A percentile compares a stretch with the other conserved stretches of the same genome.
Evolutionary conservation across 2,329 filamentous ascomycete species (phyloP).

Genomic region (Aaosphaeria pasadenensis): DNA sequence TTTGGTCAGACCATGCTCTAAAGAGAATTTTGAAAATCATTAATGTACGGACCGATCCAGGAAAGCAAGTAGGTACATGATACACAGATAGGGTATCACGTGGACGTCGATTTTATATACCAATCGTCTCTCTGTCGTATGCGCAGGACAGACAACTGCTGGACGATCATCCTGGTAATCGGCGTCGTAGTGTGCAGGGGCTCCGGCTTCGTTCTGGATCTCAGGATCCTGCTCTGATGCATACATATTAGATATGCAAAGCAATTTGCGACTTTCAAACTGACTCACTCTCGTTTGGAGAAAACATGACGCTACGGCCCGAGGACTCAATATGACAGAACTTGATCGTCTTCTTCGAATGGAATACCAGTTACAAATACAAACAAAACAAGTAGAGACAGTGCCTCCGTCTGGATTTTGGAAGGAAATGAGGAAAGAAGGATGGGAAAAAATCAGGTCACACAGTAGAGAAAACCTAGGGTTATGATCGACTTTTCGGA

Average conservation of each 20-base stretch:
- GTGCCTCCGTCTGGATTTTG: no score
- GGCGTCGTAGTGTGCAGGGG: conserved; percentile 18
- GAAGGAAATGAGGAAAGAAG: no score
- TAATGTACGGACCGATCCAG: conserved; percentile 38
- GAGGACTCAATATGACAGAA: no score
- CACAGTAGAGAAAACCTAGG: no score
- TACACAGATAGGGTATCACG: conserved; percentile 49
- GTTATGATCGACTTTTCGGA: no score
- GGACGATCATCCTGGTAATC: conserved; percentile 38
- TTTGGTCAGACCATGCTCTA: no score
- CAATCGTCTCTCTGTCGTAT: conserved; percentile 49
- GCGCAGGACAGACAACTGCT: conserved; percentile 43
- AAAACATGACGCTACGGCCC: conserved; percentile 19
- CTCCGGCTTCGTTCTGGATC: neutral
- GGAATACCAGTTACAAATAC: no score
- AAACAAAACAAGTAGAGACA: no score
- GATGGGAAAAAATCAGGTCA: no score
- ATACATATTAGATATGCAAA: no score
- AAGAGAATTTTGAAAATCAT: no score
- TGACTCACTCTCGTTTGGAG: conserved; percentile 30
- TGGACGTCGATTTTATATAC: conserved; percentile 46
- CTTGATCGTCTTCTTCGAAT: no score
- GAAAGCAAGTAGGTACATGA: conserved; percentile 51
- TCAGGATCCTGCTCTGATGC: neutral
- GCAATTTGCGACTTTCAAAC: neutral